Evolutionary conservation across 148 eudicot species (phyloP), one percentile per base, ranked within the genome.

Genomic region (Chenopodium quinoa): DNA sequence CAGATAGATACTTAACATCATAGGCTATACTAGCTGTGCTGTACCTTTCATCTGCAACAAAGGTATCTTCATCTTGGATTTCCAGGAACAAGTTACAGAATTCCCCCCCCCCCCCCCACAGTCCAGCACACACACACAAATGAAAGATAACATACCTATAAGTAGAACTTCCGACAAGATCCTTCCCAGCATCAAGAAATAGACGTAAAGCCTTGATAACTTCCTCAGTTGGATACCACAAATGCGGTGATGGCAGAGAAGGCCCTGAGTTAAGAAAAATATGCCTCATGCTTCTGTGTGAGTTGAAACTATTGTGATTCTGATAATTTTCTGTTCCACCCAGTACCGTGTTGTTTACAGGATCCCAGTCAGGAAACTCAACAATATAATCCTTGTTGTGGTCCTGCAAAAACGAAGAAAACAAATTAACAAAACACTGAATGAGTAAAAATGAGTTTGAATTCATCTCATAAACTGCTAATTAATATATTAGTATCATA

Each of bases 301-400:
- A 81, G 40, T 34, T 22, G 23, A 74, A 65, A 63, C 79, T 75
- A 64, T 73, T 86, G 32, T 81, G 86, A 63, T 76, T 82, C 72
- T 82, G 75, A 72, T 82, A 60, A 52, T 74, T 48, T 79, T 78
- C 50, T 70, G 83, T 34, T 54, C 79, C 79, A 76, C n/a, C 77
- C 83, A 86, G 58, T 64, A 75, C 69, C 23, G 75, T 9, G 64
- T 62, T 68, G 17, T 54, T 69, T 16, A 89, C 85, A 32, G 97
- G 98, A 85, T 94, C 94, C 99, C 97, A 93, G 85, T 96, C 99
- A 31, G 99, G 99, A 79, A 96, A 89, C 79, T 92, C 89, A 62
- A 96, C 98, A 72, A 96, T 92, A 80, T 87, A 96, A 82, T 96
- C 99, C 64, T 80, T 91, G 89, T 96, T 96, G 78, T 96, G 99